Evolutionary conservation across 306 rosid genomes (phyloP).

Genomic region (Alnus glutinosa): DNA sequence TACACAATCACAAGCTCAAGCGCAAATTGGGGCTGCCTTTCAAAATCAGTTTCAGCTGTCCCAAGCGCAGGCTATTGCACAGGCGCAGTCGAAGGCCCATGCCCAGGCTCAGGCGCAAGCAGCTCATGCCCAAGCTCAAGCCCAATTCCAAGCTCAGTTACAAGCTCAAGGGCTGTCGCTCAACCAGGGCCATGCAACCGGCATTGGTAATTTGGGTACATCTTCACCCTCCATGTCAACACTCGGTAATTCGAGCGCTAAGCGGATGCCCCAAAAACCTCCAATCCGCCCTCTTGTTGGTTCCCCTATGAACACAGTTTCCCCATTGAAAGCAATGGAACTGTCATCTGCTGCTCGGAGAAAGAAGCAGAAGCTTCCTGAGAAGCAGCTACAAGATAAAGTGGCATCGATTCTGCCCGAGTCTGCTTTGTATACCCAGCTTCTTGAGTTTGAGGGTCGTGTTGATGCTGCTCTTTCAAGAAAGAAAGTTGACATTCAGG

Average conservation of each 20-base stretch:
- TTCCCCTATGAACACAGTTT: conserved; percentile 55
- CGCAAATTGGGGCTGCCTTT: conserved; percentile 69
- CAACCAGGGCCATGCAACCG: conserved; percentile 60
- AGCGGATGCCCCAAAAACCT: conserved; percentile 77
- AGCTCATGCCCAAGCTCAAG: conserved; percentile 83
- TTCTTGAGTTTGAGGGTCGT: conserved; percentile 93
- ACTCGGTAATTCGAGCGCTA: conserved; percentile 50
- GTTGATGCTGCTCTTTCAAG: conserved; percentile 87
- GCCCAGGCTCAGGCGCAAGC: conserved; percentile 78
- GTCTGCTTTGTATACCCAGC: conserved; percentile 93
- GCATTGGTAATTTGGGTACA: conserved; percentile 61
- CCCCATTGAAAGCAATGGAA: conserved; percentile 81
- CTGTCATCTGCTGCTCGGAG: conserved; percentile 70
- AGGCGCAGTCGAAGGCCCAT: conserved; percentile 81
- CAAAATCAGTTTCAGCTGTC: conserved; percentile 81
- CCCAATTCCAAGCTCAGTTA: conserved; percentile 89
- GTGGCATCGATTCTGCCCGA: conserved; percentile 88
- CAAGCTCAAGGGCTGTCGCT: conserved; percentile 86
- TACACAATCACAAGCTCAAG: conserved; percentile 69
- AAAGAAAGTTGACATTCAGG: conserved; percentile 97
- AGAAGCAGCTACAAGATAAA: conserved; percentile 85
- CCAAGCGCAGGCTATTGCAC: conserved; percentile 94
- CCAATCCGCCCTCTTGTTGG: conserved; percentile 77
- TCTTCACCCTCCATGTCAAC: conserved; percentile 53
- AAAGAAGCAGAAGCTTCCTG: conserved; percentile 96